These are phyloP conservation scores for Stemphylium lycopersici DNA, from an alignment of 2,329 filamentous ascomycete genomes.

Conservation along the genomic window DNA sequence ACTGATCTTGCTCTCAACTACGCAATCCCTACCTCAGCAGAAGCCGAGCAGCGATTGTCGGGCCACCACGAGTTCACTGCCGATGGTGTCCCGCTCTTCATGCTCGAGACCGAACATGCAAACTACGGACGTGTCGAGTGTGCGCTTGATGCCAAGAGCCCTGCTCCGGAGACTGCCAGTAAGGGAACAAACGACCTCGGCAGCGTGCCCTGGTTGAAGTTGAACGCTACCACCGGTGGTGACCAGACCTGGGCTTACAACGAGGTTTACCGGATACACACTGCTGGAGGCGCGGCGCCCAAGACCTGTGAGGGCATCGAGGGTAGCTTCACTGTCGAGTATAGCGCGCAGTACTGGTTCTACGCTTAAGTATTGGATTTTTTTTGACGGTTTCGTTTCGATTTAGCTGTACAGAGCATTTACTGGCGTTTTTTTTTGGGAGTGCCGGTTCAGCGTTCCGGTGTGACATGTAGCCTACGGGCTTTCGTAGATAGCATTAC, in stretches of 20 bases:
- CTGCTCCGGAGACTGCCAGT: constrained; percentile 67
- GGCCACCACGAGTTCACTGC: constrained; percentile 84
- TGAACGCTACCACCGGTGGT: constrained; percentile 52
- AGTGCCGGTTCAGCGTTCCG: constrained; percentile 21
- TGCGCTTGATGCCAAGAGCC: constrained; percentile 64
- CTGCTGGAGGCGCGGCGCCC: constrained; percentile 79
- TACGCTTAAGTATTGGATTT: constrained; percentile 37
- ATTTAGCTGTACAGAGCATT: constrained; percentile 40
- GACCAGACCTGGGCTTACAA: constrained; percentile 57
- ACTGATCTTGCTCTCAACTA: constrained; percentile 73
- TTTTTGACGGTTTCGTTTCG: background rate
- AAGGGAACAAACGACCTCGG: constrained; percentile 64
- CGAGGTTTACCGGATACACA: constrained; percentile 83
- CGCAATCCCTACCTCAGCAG: constrained; percentile 54
- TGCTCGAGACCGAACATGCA: constrained; percentile 66
- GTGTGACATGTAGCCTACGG: constrained; percentile 12
- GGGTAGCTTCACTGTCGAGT: constrained; percentile 73
- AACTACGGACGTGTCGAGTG: constrained; percentile 66
- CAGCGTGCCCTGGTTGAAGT: constrained; percentile 80
- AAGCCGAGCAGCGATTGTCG: constrained; percentile 66
- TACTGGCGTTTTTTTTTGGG: constrained; percentile 38
- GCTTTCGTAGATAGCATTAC: constrained; percentile 27
- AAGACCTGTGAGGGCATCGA: constrained; percentile 71
- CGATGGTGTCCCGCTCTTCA: constrained; percentile 76
- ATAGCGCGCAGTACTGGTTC: constrained; percentile 81